A percentile compares a stretch with the other conserved stretches of the same genome.
phyloP scores from a whole-genome alignment of 2,329 filamentous ascomycete genomes.

The Penicillium expansum region DNA sequence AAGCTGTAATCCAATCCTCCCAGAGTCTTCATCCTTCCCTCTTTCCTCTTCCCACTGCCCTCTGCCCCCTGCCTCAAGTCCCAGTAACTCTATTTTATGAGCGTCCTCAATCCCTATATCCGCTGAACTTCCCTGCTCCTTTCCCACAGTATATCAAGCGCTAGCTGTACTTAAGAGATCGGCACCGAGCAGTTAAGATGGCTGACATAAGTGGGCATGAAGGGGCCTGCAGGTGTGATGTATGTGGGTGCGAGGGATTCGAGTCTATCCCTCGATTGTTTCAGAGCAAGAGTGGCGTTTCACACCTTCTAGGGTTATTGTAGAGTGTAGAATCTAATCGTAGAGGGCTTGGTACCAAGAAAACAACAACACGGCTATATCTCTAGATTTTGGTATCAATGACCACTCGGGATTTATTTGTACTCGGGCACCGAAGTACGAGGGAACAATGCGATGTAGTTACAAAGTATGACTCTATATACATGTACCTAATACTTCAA shows the following conservation, averaged over 20 bases:
- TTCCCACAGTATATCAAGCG: no score
- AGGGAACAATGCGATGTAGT: background rate
- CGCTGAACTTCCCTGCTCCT: no score
- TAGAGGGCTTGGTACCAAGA: background rate
- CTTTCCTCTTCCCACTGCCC: no score
- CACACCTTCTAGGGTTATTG: background rate
- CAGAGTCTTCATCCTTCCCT: no score
- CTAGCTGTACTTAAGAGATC: background rate
- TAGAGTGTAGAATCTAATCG: background rate
- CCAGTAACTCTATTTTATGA: no score
- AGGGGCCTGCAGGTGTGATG: background rate
- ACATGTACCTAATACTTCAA: background rate
- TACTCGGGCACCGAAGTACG: background rate
- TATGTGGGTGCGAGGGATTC: background rate
- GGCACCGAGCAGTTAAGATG: background rate
- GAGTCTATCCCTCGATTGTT: background rate
- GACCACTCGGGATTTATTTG: no score
- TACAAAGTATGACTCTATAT: background rate
- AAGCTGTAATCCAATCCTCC: no score
- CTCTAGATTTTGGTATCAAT: background rate
- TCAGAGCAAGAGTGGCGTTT: background rate
- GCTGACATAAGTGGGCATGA: background rate
- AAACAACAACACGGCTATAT: background rate
- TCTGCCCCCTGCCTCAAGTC: no score
- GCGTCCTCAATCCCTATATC: no score